A percentile compares a stretch with the other conserved stretches of the same genome.
Conservation (phyloP, 345 rosid species). For the Toxicodendron radicans region DNA sequence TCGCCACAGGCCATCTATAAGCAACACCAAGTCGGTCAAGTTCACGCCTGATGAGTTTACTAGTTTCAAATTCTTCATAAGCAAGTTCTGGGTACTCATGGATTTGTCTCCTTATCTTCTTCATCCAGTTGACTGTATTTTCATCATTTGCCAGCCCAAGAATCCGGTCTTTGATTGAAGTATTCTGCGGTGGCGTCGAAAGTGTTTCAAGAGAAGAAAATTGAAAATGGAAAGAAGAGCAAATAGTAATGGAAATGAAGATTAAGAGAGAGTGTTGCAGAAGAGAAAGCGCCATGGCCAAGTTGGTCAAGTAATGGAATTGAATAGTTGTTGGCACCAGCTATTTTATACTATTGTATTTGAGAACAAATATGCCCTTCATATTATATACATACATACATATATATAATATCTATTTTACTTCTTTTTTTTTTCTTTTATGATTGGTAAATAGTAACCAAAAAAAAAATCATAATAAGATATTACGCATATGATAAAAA, state of each 20-base stretch:
- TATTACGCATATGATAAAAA: no score
- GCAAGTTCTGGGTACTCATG: slow-evolving; percentile 68
- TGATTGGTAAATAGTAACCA: no score
- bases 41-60: slow-evolving; percentile 47
- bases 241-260: slow-evolving; percentile 1
- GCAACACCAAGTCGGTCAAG: slow-evolving; percentile 55
- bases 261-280: neutral
- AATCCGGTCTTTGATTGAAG: slow-evolving; percentile 29
- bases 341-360: neutral
- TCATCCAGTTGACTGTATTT: slow-evolving; percentile 45
- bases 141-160: slow-evolving; percentile 33
- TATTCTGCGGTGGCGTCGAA: neutral
- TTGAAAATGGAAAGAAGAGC: slow-evolving; percentile 15
- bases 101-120: slow-evolving; percentile 44
- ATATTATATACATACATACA: neutral
- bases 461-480: no score
- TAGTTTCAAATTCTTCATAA: slow-evolving; percentile 55
- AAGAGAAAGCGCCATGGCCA: slow-evolving; percentile 17
- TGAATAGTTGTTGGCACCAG: neutral
- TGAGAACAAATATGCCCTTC: neutral
- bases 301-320: neutral
- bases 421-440: no score
- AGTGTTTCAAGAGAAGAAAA: neutral
- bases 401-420: no score
- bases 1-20: slow-evolving; percentile 58